Conservation (phyloP, 371 early-diverging fungal genomes). For the Smittium culicis region DNA sequence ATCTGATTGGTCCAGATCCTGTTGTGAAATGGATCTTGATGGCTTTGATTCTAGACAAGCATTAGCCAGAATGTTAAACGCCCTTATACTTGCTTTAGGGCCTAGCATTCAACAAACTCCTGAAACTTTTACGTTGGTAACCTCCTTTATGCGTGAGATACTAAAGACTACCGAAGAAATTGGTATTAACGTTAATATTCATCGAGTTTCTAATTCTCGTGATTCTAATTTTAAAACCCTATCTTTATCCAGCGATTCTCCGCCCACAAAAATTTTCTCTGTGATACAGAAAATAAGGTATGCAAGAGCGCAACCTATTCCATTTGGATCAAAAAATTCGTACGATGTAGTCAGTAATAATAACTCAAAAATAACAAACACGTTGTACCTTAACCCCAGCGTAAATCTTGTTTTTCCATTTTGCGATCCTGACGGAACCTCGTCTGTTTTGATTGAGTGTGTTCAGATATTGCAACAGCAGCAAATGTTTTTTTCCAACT, state of each 20-base stretch:
- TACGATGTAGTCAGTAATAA: not conserved
- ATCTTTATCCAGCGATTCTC: not conserved
- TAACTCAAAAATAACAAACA: no score
- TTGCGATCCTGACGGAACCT: constrained; percentile 21
- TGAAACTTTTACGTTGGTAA: constrained; percentile 12
- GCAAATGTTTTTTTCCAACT: constrained; percentile 18
- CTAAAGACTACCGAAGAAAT: not conserved
- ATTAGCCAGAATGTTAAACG: constrained; percentile 76
- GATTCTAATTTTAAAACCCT: not conserved
- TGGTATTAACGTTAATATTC: not conserved
- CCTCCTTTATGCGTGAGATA: constrained; percentile 19
- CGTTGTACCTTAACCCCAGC: not conserved
- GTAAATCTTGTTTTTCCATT: not conserved
- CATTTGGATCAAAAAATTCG: not conserved
- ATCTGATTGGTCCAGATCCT: constrained; percentile 19
- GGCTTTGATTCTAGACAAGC: constrained; percentile 37
- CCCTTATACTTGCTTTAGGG: constrained; percentile 76
- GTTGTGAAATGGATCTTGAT: constrained; percentile 27
- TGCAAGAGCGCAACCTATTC: not conserved
- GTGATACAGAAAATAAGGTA: not conserved
- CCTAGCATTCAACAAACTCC: constrained; percentile 71
- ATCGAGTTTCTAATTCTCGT: constrained; percentile 7
- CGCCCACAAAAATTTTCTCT: not conserved
- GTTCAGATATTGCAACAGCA: constrained; percentile 25
- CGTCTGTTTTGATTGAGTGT: constrained; percentile 17